Evolutionary conservation across 805 yeast genomes (phyloP).

Genomic region (Sugiyamaella marilandica): DNA sequence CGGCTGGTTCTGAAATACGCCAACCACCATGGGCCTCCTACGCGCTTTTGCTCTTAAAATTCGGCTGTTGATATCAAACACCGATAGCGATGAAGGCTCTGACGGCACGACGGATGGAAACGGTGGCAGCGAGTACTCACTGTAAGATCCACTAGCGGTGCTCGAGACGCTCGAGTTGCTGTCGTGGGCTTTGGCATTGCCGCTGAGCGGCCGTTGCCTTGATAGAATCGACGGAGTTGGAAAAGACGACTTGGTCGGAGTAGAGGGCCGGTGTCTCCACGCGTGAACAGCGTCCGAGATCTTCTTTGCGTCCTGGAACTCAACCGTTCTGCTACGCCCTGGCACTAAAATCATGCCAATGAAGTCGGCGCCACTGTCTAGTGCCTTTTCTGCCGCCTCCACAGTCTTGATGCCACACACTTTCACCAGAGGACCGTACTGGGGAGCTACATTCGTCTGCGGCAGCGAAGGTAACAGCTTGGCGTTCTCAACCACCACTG

Average conservation of each 20-base stretch:
- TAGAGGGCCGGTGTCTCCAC: background rate
- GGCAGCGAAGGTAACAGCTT: background rate
- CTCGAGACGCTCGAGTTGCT: background rate
- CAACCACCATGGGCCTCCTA: constrained; percentile 70
- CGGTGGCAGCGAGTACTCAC: constrained; percentile 3
- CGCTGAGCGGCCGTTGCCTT: background rate
- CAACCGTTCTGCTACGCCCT: constrained; percentile 65
- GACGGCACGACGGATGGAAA: constrained; percentile 3
- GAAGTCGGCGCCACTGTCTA: constrained; percentile 66
- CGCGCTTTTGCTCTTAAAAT: constrained; percentile 13
- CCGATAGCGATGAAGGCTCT: constrained; percentile 9
- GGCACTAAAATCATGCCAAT: constrained; percentile 90
- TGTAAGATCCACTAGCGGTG: background rate
- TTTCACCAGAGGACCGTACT: constrained; percentile 49
- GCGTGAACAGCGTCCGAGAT: constrained; percentile 38
- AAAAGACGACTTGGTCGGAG: background rate
- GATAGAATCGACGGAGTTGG: background rate
- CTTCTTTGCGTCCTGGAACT: constrained; percentile 40
- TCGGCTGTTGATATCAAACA: constrained; percentile 16
- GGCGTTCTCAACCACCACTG: constrained; percentile 1
- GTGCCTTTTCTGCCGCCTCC: constrained; percentile 68
- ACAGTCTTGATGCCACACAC: constrained; percentile 74
- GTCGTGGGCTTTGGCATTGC: background rate
- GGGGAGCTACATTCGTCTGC: background rate
- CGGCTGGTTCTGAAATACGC: constrained; percentile 84